Conservation (phyloP, 1,139 yeast species). For the Diutina sp. region DNA sequence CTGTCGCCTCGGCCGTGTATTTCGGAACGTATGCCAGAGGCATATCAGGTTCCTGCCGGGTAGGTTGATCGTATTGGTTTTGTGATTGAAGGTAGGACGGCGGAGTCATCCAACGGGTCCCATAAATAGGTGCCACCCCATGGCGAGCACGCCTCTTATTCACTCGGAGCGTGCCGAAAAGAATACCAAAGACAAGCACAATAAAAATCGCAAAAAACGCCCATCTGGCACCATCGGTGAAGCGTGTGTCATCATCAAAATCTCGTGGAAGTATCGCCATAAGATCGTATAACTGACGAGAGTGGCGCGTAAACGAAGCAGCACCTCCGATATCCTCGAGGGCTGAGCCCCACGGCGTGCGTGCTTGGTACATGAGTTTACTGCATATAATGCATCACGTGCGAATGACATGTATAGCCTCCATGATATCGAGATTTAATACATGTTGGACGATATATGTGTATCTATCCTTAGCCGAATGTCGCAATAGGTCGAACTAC, state of each 20-base stretch:
- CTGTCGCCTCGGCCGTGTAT: slow-evolving; percentile 52
- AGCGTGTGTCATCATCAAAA: not conserved
- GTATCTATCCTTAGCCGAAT: no score
- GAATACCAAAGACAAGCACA: slow-evolving; percentile 32
- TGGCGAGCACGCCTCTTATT: slow-evolving; percentile 45
- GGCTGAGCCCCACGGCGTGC: not conserved
- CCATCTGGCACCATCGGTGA: slow-evolving; percentile 34
- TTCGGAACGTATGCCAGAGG: slow-evolving; percentile 45
- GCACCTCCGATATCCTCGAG: not conserved
- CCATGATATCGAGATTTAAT: no score
- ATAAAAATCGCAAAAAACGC: slow-evolving; percentile 44
- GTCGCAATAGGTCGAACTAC: no score
- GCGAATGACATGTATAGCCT: not conserved
- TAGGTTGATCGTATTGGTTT: slow-evolving; percentile 38
- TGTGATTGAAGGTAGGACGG: slow-evolving; percentile 76
- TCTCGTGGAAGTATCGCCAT: not conserved
- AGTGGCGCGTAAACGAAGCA: not conserved
- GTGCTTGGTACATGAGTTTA: not conserved
- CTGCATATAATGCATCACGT: not conserved
- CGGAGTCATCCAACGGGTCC: slow-evolving; percentile 88
- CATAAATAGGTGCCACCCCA: slow-evolving; percentile 64
- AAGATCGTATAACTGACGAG: not conserved
- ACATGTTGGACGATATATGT: no score
- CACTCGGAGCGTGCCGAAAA: slow-evolving; percentile 41
- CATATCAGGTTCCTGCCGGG: slow-evolving; percentile 19